A percentile compares a stretch with the other conserved stretches of the same genome.
Evolutionary conservation across 2,329 filamentous ascomycete genomes (phyloP).

Genomic region (Alternaria tenuissima): DNA sequence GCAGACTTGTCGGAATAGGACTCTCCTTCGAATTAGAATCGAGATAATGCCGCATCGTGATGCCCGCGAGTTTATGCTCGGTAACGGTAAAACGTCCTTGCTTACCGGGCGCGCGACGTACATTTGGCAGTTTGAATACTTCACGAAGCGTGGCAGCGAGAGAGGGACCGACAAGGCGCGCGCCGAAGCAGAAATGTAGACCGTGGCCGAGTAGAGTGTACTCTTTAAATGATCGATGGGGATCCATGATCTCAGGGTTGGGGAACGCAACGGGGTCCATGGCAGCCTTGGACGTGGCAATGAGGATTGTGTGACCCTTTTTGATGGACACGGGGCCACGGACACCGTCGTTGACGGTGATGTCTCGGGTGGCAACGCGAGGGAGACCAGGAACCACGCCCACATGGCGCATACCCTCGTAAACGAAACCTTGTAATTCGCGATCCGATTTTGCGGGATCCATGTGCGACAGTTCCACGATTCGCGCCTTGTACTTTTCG

Average conservation of each 20-base stretch:
- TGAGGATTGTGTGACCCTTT: conserved; percentile 44
- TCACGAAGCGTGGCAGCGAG: conserved; percentile 43
- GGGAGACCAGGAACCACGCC: conserved; percentile 62
- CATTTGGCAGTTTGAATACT: conserved; percentile 46
- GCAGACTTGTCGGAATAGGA: conserved; percentile 47
- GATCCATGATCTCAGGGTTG: conserved; percentile 45
- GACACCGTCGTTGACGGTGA: conserved; percentile 60
- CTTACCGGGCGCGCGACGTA: conserved; percentile 42
- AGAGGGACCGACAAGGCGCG: conserved; percentile 38
- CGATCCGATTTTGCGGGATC: conserved; percentile 63
- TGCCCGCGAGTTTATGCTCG: conserved; percentile 57
- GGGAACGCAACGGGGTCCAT: conserved; percentile 47
- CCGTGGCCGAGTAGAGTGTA: conserved; percentile 46
- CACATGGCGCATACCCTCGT: conserved; percentile 64
- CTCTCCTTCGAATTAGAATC: conserved; percentile 59
- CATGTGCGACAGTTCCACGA: conserved; percentile 59
- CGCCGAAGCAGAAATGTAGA: conserved; percentile 47
- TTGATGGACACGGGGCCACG: conserved; percentile 59
- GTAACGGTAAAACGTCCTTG: conserved; percentile 53
- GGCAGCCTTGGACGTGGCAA: conserved; percentile 53
- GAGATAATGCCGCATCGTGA: conserved; percentile 59
- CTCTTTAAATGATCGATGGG: conserved; percentile 47
- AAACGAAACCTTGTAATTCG: conserved; percentile 63
- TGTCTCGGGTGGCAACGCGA: conserved; percentile 56
- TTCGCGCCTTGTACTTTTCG: conserved; percentile 60